Base-by-base conservation (phyloP, 306 rosid genomes). In the Trifolium pratense region DNA sequence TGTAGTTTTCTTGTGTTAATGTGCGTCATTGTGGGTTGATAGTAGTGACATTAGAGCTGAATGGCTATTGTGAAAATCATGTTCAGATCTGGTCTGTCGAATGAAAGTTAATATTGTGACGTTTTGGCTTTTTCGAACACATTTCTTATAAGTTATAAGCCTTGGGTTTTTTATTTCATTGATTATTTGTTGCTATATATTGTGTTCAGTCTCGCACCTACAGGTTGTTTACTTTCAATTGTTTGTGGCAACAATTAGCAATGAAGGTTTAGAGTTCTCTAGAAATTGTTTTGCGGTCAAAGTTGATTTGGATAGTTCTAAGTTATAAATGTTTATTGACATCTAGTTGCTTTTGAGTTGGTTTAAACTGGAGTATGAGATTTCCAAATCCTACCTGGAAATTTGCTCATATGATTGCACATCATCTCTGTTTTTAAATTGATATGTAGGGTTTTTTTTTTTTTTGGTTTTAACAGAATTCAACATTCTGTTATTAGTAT, bases 221-320 rank as follows among this genome's bases (percentile, higher is more conserved):
- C 13, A 15, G 7, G 60, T 66, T 15, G 37, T 49, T 59, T 15
- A 26, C 37, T 25, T 71, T 43, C 14, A 17, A 74, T 65, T 78
- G 73, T 45, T 10, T 53, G 70, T 65, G 45, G 20, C 21, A 26
- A 45, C 20, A 51, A 31, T 29, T 25, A 3, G 42, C 1, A 17
- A 45, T 18, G 25, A 73, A 36, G 45, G 17, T 73, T 52, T 71
- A 40, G 31, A 56, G 13, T 72, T 42, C 53, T 43, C 42, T 52
- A 21, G 34, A 51, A 58, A 49, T 31, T 81, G 14, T 77, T 46
- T 31, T 32, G 13, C 7, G 21, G 58, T 66, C 34, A 51, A 55
- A 31, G 36, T 16, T 73, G 48, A 34, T 46, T 78, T 16, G 45
- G 58, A 39, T 75, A 6, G 36, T 66, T 80, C 80, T 58, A 58